A percentile compares a stretch with the other conserved stretches of the same genome.
Conservation (phyloP, 345 rosid genomes). For the Eucalyptus sp. region DNA sequence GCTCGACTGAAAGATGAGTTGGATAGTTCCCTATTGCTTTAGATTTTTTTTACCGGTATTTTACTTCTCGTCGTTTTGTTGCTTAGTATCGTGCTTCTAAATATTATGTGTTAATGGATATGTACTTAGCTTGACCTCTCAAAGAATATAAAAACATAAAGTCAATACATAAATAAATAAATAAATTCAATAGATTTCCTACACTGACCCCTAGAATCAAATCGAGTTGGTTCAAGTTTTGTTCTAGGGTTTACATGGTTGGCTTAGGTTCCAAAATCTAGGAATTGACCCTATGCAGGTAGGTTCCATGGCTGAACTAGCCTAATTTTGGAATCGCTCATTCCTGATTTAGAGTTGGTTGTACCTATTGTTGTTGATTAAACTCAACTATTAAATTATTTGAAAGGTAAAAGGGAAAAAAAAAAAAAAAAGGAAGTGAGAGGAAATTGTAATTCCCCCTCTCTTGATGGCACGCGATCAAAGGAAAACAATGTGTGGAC, state of each 20-base stretch:
- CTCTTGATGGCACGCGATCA: not conserved
- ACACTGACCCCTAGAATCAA: not conserved
- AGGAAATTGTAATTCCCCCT: not conserved
- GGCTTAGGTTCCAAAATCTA: not conserved
- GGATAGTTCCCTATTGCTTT: not conserved
- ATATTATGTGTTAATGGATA: not conserved
- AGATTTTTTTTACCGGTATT: too few relatives aligned
- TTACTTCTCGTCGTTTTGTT: not conserved
- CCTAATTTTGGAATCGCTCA: not conserved
- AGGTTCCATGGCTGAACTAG: not conserved
- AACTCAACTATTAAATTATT: not conserved
- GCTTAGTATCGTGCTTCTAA: not conserved
- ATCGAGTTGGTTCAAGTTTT: accelerated
- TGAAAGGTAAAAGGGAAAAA: too few relatives aligned
- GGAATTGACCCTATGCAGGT: not conserved
- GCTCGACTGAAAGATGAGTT: not conserved
- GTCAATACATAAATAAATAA: too few relatives aligned
- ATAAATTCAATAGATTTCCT: not conserved
- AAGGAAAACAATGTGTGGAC: not conserved
- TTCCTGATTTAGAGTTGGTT: not conserved
- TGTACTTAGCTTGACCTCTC: not conserved
- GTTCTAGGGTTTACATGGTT: not conserved
- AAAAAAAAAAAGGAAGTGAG: not conserved
- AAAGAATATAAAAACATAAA: not conserved
- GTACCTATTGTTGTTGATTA: not conserved